phyloP scores from a whole-genome alignment of 345 rosid species.

The Geranium rotundifolium region DNA sequence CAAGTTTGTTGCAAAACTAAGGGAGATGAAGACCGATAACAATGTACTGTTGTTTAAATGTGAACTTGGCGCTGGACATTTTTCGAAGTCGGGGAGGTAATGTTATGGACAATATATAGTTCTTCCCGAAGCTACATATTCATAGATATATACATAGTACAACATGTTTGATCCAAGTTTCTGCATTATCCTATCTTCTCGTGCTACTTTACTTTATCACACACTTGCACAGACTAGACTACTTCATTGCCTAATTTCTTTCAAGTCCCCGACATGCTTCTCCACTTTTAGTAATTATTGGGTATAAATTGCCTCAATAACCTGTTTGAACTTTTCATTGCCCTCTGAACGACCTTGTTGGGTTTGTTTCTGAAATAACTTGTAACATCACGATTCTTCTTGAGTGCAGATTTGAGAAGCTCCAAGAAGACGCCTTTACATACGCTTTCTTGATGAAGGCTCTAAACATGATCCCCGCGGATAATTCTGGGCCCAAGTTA shows the following conservation, averaged over 20 bases:
- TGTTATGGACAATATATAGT: background rate
- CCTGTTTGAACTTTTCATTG: too few relatives aligned
- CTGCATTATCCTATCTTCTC: background rate
- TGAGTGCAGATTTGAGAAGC: slow-evolving; percentile 78
- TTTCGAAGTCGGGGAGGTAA: slow-evolving; percentile 92
- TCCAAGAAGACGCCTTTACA: slow-evolving; percentile 64
- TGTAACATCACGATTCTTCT: background rate
- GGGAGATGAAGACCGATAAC: slow-evolving; percentile 69
- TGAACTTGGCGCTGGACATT: slow-evolving; percentile 90
- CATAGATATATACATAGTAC: background rate
- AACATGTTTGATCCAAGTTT: background rate
- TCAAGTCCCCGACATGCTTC: background rate
- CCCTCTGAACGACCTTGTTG: too few relatives aligned
- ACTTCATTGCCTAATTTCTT: too few relatives aligned
- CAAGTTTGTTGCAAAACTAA: slow-evolving; percentile 81
- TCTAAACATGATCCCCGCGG: slow-evolving; percentile 53
- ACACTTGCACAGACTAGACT: too few relatives aligned
- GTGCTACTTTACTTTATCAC: too few relatives aligned
- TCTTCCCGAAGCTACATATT: background rate
- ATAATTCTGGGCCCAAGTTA: slow-evolving; percentile 10
- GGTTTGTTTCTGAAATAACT: background rate
- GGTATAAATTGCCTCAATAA: background rate
- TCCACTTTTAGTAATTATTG: background rate
- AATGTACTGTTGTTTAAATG: slow-evolving; percentile 74
- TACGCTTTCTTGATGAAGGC: slow-evolving; percentile 66